Conservation (phyloP, 2,329 filamentous ascomycete species). For the Chrysoporthe deuterocubensis region DNA sequence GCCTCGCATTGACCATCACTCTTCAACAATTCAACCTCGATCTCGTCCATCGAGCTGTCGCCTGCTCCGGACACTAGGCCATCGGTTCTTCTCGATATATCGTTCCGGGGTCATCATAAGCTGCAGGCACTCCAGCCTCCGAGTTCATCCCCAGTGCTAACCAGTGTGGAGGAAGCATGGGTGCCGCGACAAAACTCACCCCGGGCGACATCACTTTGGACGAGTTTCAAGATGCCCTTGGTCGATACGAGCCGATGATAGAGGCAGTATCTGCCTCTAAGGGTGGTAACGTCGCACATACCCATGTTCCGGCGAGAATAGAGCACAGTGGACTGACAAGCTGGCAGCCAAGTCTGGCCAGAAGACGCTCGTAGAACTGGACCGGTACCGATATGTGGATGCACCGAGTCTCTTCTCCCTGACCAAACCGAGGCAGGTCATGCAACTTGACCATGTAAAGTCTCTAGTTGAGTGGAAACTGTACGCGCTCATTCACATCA, state of each 20-base stretch:
- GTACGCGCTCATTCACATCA: slow-evolving; percentile 46
- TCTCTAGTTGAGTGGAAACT: slow-evolving; percentile 73
- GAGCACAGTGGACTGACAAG: not conserved
- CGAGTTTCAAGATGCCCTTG: slow-evolving; percentile 35
- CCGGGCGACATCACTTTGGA: slow-evolving; percentile 34
- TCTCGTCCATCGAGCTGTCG: not conserved
- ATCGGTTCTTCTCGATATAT: not conserved
- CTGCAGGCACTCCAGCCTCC: not conserved
- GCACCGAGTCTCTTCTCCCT: slow-evolving; percentile 53
- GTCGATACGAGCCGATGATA: slow-evolving; percentile 34
- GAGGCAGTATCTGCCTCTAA: slow-evolving; percentile 50
- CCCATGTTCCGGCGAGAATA: not conserved
- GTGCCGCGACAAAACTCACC: slow-evolving; percentile 31
- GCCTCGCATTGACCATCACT: too few species aligned
- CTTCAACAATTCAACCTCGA: not conserved
- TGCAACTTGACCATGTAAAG: slow-evolving; percentile 63
- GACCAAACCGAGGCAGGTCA: slow-evolving; percentile 39
- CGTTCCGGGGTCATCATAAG: not conserved
- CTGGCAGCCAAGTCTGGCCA: slow-evolving; percentile 52
- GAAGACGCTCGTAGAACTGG: slow-evolving; percentile 59
- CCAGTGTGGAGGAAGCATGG: slow-evolving; percentile 17
- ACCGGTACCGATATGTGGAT: slow-evolving; percentile 61
- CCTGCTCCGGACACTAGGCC: not conserved
- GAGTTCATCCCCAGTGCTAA: too few species aligned
- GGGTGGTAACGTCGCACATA: slow-evolving; percentile 41